Conservation (phyloP, 768 basidiomycete genomes). For the Trametes cingulata region DNA sequence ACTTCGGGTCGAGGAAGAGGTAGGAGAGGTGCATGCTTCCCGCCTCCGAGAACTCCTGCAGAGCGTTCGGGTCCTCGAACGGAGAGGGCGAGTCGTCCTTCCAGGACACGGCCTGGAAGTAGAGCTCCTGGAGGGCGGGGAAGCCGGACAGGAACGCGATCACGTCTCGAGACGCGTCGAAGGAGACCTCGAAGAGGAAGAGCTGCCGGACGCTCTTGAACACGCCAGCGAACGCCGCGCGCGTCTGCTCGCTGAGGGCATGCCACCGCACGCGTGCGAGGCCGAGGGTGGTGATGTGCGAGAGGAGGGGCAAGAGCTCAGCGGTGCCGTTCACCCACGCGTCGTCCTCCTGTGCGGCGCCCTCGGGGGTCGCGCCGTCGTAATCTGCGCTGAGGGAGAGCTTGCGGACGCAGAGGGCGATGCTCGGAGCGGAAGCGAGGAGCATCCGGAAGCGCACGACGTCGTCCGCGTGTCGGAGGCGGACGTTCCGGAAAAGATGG, state of each 20-base stretch:
- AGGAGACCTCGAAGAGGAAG: slow-evolving; percentile 32
- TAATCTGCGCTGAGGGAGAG: slow-evolving; percentile 27
- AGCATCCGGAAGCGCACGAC: slow-evolving; percentile 22
- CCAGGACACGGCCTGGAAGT: slow-evolving; percentile 33
- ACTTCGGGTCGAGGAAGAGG: slow-evolving; percentile 30
- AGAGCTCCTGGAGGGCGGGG: slow-evolving; percentile 29
- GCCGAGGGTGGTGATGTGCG: slow-evolving; percentile 23
- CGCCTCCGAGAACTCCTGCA: not conserved
- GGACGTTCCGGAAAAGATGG: slow-evolving; percentile 32
- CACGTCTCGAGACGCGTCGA: slow-evolving; percentile 29
- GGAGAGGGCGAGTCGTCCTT: slow-evolving; percentile 24
- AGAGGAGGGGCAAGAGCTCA: slow-evolving; percentile 20
- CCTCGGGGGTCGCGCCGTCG: slow-evolving; percentile 15
- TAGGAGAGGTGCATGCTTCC: slow-evolving; percentile 28
- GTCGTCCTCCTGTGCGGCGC: slow-evolving; percentile 24
- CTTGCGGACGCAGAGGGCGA: slow-evolving; percentile 27
- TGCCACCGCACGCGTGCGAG: slow-evolving; percentile 30
- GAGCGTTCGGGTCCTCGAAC: slow-evolving; percentile 1
- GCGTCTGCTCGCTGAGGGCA: slow-evolving; percentile 24
- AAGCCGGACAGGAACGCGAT: slow-evolving; percentile 29
- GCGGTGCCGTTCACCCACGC: slow-evolving; percentile 25
- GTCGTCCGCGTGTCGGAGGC: slow-evolving; percentile 23
- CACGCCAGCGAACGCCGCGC: slow-evolving; percentile 22
- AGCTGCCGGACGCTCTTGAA: slow-evolving; percentile 24
- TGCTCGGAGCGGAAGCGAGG: slow-evolving; percentile 19